phyloP scores from a whole-genome alignment of 257 asterid genomes.

The Scutellaria barbata region DNA sequence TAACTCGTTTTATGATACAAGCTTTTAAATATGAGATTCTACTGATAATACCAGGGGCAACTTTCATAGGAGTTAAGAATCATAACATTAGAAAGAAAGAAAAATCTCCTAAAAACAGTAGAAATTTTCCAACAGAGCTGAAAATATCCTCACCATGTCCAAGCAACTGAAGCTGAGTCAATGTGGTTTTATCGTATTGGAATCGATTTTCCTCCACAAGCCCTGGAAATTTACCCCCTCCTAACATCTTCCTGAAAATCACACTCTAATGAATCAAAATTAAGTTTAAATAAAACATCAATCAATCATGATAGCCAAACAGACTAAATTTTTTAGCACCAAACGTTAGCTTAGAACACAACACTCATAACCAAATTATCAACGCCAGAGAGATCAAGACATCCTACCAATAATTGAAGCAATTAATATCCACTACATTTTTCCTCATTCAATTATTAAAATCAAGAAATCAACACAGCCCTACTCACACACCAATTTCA shows the following conservation, averaged over 20 bases:
- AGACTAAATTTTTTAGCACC: conserved; percentile 3
- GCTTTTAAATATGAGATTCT: not conserved
- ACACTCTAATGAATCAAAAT: conserved; percentile 35
- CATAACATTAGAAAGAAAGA: not conserved
- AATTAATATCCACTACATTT: not conserved
- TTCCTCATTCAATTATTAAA: not conserved
- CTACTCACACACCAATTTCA: conserved; percentile 13
- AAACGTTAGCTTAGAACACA: not conserved
- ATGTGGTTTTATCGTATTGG: conserved; percentile 38
- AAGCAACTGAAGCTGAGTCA: conserved; percentile 59
- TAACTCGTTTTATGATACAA: not conserved
- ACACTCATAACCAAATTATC: not conserved
- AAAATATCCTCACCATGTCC: conserved; percentile 55
- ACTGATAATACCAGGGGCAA: not conserved
- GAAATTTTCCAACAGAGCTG: not conserved
- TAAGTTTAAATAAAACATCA: conserved; percentile 19
- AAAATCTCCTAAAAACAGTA: conserved; percentile 13
- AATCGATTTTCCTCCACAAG: conserved; percentile 43
- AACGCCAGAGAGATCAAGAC: conserved; percentile 32
- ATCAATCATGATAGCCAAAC: conserved; percentile 31
- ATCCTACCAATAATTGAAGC: conserved; percentile 17
- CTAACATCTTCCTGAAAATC: conserved; percentile 61
- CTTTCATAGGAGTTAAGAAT: not conserved
- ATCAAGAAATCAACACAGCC: conserved; percentile 26
- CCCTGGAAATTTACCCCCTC: conserved; percentile 45